phyloP scores from a whole-genome alignment of 768 basidiomycete species.

The Lepiota venenata region DNA sequence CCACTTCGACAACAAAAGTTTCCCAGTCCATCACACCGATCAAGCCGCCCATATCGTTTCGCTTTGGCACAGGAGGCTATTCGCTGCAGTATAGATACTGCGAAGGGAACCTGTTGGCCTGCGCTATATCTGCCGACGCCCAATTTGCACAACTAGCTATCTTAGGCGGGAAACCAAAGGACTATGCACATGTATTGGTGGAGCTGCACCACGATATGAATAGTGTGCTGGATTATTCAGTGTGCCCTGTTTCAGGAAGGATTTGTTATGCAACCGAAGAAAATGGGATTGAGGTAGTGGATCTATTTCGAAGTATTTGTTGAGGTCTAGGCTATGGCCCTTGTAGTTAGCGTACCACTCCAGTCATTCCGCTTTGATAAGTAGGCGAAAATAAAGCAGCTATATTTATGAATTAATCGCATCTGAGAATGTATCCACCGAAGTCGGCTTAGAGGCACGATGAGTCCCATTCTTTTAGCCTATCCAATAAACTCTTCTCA shows the following conservation, averaged over 20 bases:
- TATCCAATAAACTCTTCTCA: too few species aligned
- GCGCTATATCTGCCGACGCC: background rate
- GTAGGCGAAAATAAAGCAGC: too few species aligned
- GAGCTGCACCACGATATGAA: background rate
- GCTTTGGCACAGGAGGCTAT: background rate
- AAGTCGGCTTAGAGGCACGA: too few species aligned
- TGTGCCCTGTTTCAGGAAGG: slow-evolving; percentile 5
- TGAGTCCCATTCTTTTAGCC: too few species aligned
- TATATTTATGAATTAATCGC: too few species aligned
- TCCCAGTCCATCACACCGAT: background rate
- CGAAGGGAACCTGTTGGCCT: background rate
- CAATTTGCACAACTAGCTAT: background rate
- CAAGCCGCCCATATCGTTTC: background rate
- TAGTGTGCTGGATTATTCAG: background rate
- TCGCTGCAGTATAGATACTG: background rate
- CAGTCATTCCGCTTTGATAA: too few species aligned
- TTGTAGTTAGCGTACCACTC: too few species aligned
- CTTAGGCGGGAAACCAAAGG: background rate
- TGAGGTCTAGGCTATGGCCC: background rate
- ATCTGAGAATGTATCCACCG: too few species aligned
- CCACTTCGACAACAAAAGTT: background rate
- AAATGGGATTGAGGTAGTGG: background rate
- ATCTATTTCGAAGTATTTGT: background rate
- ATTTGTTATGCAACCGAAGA: background rate
- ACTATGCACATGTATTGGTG: background rate